A percentile compares a stretch with the other conserved stretches of the same genome.
Conservation (phyloP, 2,329 filamentous ascomycete genomes). For the Arthrobotrys conoides region DNA sequence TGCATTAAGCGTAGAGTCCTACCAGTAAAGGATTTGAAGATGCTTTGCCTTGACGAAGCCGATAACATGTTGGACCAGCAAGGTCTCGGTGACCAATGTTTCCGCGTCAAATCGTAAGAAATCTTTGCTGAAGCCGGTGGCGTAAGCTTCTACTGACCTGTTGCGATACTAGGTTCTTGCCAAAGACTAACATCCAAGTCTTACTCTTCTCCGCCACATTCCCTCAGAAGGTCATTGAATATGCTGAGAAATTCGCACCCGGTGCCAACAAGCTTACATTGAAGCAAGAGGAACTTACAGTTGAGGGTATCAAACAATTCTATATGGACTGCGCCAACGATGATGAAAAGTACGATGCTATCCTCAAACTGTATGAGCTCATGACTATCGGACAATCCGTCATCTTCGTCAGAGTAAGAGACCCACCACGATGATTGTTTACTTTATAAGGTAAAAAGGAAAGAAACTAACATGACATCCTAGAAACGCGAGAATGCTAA, state of each 20-base stretch:
- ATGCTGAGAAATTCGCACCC: conserved; percentile 86
- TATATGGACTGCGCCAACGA: conserved; percentile 93
- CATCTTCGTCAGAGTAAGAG: conserved; percentile 88
- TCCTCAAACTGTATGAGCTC: conserved; percentile 93
- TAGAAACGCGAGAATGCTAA: conserved; percentile 87
- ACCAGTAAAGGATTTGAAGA: conserved; percentile 78
- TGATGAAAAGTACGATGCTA: conserved; percentile 85
- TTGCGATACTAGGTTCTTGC: conserved; percentile 74
- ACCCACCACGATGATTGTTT: neutral
- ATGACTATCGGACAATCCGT: conserved; percentile 98
- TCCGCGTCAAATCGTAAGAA: conserved; percentile 84
- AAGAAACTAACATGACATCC: conserved; percentile 5
- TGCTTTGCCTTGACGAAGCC: conserved; percentile 94
- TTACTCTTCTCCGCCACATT: conserved; percentile 97
- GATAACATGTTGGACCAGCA: conserved; percentile 99
- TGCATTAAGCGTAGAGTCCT: conserved; percentile 83
- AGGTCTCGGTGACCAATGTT: conserved; percentile 93
- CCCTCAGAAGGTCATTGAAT: conserved; percentile 85
- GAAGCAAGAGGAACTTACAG: conserved; percentile 90
- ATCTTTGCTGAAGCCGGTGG: conserved; percentile 44
- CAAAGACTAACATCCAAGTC: conserved; percentile 79
- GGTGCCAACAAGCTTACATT: conserved; percentile 88
- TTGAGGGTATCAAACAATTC: conserved; percentile 97
- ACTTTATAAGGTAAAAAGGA: neutral
- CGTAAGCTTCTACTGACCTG: neutral